phyloP scores from a whole-genome alignment of 2,329 filamentous ascomycete genomes.

The Cordyceps tenuipes region DNA sequence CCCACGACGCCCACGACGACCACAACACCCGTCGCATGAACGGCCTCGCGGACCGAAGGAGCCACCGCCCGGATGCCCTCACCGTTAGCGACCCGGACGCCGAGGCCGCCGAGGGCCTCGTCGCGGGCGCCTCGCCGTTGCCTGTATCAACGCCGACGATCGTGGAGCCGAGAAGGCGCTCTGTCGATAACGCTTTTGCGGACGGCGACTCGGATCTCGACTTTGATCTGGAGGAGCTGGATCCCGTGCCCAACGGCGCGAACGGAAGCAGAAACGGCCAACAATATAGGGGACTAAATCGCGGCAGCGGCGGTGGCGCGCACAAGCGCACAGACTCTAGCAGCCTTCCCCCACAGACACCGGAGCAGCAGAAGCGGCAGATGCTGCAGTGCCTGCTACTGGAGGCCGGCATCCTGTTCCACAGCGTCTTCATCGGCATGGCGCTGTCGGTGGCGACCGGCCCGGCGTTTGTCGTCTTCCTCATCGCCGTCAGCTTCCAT shows the following conservation, averaged over 20 bases:
- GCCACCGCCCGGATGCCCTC: conserved; percentile 40
- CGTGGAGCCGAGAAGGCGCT: conserved; percentile 18
- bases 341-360: conserved; percentile 23
- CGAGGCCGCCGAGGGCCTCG: conserved; percentile 45
- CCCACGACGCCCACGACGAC: conserved; percentile 25
- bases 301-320: conserved; percentile 11
- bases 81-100: conserved; percentile 43
- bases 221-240: conserved; percentile 53
- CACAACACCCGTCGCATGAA: conserved; percentile 24
- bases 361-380: conserved; percentile 56
- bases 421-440: conserved; percentile 83
- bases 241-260: conserved; percentile 27
- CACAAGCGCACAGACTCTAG: conserved; percentile 16
- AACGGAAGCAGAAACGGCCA: conserved; percentile 18
- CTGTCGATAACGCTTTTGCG: conserved; percentile 25
- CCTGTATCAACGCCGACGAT: conserved; percentile 42
- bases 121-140: conserved; percentile 50
- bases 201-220: conserved; percentile 49
- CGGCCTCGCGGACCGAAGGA: conserved; percentile 31
- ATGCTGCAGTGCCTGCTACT: conserved; percentile 72
- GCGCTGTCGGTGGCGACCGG: conserved; percentile 74
- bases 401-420: conserved; percentile 77
- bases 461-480: conserved; percentile 68
- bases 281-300: conserved; percentile 26
- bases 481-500: conserved; percentile 75